Base-by-base conservation (phyloP, 257 asterid genomes). In the Galeopsis tetrahit region DNA sequence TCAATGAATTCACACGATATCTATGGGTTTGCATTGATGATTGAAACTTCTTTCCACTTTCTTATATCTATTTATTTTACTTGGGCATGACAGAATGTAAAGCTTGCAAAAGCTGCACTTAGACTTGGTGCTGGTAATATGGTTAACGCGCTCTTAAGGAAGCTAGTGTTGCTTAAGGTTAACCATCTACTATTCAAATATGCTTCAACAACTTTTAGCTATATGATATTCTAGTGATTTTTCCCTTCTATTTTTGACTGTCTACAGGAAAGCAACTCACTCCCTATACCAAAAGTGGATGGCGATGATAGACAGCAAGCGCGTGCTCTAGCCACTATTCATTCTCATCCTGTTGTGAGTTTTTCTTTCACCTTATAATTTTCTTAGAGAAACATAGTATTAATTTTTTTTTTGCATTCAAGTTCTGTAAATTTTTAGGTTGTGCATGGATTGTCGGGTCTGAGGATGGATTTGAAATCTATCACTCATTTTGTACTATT, bases 291-390 rank as follows among this genome's bases (percentile, higher is more conserved):
- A 14, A 78, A 78, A 79, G 84, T 93, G 60, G 92, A 85, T 36
- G 98, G 98, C 75, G 86, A 93, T 68, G 85, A 85, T 79, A 85
- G 98, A 57, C 95, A 88, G 83, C 88, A 86, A 86, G 98, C 98
- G 71, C 98, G 98, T 71, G 91, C 89, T 59, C 86, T 93, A 65
- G 97, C 96, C 66, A 90, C 87, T 9, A 80, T 86, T 75, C 89
- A 93, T 82, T 93, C 98, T 78, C 98, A 93, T 82, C 98, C 98
- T 63, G 98, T 93, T 49, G 98, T 90, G 78, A 66, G 97, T 55
- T 75, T 59, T n/a, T 67, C 56, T 51, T 69, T 40, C 39, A 53
- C 62, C 66, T 64, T 70, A 53, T 57, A 14, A 39, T 43, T 34
- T 75, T 14, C 31, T 51, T 51, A 2, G 58, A 52, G 58, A 9